Conservation (phyloP, 495 filamentous ascomycete species). For the Geopyxis carbonaria region DNA sequence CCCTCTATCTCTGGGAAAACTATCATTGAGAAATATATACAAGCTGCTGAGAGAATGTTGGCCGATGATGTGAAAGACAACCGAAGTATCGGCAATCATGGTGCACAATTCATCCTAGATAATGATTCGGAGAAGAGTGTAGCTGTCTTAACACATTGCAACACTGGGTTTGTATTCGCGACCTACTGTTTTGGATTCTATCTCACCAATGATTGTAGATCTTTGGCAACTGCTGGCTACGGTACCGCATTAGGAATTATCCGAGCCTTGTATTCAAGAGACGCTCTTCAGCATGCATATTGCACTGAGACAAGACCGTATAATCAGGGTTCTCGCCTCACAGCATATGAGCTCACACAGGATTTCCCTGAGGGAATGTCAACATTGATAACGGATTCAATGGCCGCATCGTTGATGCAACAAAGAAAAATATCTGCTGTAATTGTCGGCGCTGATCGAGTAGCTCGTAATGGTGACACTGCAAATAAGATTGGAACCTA, state of each 20-base stretch:
- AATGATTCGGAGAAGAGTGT: slow-evolving; percentile 30
- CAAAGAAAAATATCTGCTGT: slow-evolving; percentile 59
- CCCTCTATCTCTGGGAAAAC: slow-evolving; percentile 25
- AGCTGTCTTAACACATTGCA: slow-evolving; percentile 85
- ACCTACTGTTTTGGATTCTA: neutral
- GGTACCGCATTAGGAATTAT: slow-evolving; percentile 91
- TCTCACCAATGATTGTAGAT: slow-evolving; percentile 33
- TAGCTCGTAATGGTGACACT: slow-evolving; percentile 91
- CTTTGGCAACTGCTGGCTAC: slow-evolving; percentile 88
- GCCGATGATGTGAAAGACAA: slow-evolving; percentile 78
- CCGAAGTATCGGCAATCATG: slow-evolving; percentile 60
- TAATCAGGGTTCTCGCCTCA: slow-evolving; percentile 90
- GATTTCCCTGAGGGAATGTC: slow-evolving; percentile 58
- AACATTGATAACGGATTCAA: slow-evolving; percentile 87
- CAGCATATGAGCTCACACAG: slow-evolving; percentile 86
- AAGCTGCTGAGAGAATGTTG: slow-evolving; percentile 69
- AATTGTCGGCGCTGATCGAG: slow-evolving; percentile 85
- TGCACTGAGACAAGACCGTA: slow-evolving; percentile 96
- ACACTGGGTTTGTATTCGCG: slow-evolving; percentile 53
- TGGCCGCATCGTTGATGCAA: slow-evolving; percentile 68
- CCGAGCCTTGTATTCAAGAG: slow-evolving; percentile 53
- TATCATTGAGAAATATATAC: slow-evolving; percentile 42
- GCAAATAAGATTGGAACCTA: slow-evolving; percentile 99
- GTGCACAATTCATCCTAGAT: slow-evolving; percentile 62
- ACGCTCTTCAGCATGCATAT: slow-evolving; percentile 57